Evolutionary conservation across 768 basidiomycete genomes (phyloP).

Genomic region (Boletus barrowsii): DNA sequence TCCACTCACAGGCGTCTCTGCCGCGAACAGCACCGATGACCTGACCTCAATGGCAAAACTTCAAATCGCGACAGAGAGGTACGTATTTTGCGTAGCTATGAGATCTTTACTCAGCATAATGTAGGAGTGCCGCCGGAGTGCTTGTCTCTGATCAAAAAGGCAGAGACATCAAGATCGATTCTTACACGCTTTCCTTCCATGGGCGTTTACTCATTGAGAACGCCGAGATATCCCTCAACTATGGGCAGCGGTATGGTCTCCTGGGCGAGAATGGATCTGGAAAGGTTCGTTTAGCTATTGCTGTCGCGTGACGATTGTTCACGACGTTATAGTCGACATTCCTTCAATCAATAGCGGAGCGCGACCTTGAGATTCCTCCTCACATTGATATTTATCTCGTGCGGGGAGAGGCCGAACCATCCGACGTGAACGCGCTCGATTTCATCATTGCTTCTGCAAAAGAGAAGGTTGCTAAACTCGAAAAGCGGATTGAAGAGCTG

Average conservation of each 20-base stretch:
- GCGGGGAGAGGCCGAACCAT: slow-evolving; percentile 91
- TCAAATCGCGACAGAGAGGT: slow-evolving; percentile 88
- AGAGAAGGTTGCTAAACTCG: slow-evolving; percentile 89
- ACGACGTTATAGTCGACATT: slow-evolving; percentile 73
- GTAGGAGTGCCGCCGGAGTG: slow-evolving; percentile 87
- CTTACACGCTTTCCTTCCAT: slow-evolving; percentile 95
- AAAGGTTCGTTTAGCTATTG: slow-evolving; percentile 59
- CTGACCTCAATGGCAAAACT: slow-evolving; percentile 85
- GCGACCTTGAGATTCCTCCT: slow-evolving; percentile 89
- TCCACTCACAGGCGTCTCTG: slow-evolving; percentile 79
- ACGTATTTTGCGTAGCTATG: slow-evolving; percentile 3
- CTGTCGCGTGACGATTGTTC: slow-evolving; percentile 3
- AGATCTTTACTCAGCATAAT: slow-evolving; percentile 5
- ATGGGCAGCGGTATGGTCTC: slow-evolving; percentile 91
- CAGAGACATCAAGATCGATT: slow-evolving; percentile 96
- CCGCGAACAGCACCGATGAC: slow-evolving; percentile 78
- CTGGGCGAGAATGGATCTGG: slow-evolving; percentile 98
- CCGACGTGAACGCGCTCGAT: slow-evolving; percentile 93
- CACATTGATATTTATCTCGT: slow-evolving; percentile 99
- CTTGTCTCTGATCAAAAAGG: slow-evolving; percentile 89
- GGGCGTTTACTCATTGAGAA: slow-evolving; percentile 76
- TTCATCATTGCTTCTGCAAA: slow-evolving; percentile 93
- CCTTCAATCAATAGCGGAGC: slow-evolving; percentile 91
- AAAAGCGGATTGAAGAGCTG: slow-evolving; percentile 91
- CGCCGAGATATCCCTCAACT: slow-evolving; percentile 74